Evolutionary conservation across 352 stramenopile genomes (phyloP).

Genomic region (Globisporangium radiosum): DNA sequence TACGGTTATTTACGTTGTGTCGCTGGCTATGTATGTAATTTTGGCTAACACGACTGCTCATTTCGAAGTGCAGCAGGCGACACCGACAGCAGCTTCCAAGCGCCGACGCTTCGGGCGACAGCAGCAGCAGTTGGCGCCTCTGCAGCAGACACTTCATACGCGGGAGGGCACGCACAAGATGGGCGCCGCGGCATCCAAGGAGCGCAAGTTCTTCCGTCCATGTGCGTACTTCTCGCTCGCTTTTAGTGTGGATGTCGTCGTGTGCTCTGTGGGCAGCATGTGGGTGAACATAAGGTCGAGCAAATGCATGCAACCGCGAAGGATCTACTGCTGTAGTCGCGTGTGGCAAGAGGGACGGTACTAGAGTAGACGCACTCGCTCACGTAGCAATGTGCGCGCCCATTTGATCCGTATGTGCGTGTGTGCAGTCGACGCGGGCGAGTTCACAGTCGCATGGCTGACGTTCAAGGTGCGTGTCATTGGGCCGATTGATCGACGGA

Average conservation of each 20-base stretch:
- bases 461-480: slow-evolving; percentile 67
- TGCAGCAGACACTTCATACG: too few species aligned
- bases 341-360: too few species aligned
- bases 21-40: too few species aligned
- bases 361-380: too few species aligned
- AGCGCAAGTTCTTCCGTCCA: slow-evolving; percentile 42
- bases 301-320: background rate
- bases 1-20: too few species aligned
- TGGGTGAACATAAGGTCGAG: background rate
- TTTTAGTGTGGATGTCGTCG: background rate
- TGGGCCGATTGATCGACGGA: background rate
- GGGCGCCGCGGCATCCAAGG: slow-evolving; percentile 35
- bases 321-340: too few species aligned
- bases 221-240: slow-evolving; percentile 25
- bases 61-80: too few species aligned
- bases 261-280: background rate
- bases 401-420: background rate
- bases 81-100: too few species aligned
- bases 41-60: too few species aligned
- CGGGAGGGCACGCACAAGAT: slow-evolving; percentile 14
- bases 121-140: too few species aligned
- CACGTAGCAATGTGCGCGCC: too few species aligned
- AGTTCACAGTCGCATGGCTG: slow-evolving; percentile 83
- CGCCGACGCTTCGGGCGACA: too few species aligned
- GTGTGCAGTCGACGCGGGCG: slow-evolving; percentile 50